Base-by-base conservation (phyloP, 805 yeast genomes). In the Nakazawaea ambrosiae region DNA sequence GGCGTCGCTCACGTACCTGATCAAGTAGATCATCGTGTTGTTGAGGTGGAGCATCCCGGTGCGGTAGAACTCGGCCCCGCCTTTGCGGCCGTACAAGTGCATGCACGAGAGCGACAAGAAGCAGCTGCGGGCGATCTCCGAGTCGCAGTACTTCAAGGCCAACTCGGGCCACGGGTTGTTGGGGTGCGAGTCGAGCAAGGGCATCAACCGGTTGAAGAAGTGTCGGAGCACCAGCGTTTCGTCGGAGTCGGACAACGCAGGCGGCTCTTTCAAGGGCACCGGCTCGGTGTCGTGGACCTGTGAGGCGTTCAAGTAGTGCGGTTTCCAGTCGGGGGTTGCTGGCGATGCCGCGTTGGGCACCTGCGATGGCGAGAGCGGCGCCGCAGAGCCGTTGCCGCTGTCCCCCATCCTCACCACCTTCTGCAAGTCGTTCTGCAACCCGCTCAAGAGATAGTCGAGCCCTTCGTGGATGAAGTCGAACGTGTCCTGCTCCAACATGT, bases 161-260 rank as follows among this genome's bases (percentile, higher is more conserved):
- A 75, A 50, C 41, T 73, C 74, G 0, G 81, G 81, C 79, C 79
- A 73, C 3, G 80, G 80, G 1, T 77, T 61, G 29, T 70, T 68
- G 0, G 80, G 81, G 48, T 75, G 79, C 0, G 78, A 77, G 54
- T 75, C 81, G 24, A 74, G 51, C 28, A 74, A 47, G 1, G 75
- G 78, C 5, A 75, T 51, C 26, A 75, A 55, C 41, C 70, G 67
- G 45, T 70, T 68, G 51, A 74, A 75, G 46, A 73, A 75, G 50
- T 75, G 80, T 43, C 66, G 68, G 41, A 75, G 47, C 65, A 75
- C 69, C 61, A 63, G 66, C 40, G 70, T 72, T 44, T 75, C 81
- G 40, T 74, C 78, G 19, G 63, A 51, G 31, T 65, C 61, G 5
- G 70, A 45, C 19, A 49, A 46, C 5, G 45, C 27, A 10, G 35